phyloP scores from a whole-genome alignment of 75 land plant genomes.

The Azolla pinnata region DNA sequence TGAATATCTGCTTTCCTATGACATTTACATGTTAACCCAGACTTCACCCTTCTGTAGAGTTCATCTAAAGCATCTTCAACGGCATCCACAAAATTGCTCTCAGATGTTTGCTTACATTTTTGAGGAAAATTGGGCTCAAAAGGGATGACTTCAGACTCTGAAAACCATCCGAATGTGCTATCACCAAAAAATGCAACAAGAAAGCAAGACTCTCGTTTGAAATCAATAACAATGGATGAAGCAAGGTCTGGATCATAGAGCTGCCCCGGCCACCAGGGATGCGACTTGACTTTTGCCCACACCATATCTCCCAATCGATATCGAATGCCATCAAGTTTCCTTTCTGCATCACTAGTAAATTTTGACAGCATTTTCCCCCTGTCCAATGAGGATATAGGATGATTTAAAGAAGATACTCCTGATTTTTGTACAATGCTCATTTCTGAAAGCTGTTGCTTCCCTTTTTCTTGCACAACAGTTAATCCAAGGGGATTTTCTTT shows the following conservation, averaged over 20 bases:
- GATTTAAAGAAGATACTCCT: too few species aligned
- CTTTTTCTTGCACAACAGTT: too few species aligned
- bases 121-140: constrained; percentile 42
- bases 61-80: constrained; percentile 71
- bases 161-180: constrained; percentile 74
- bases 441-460: too few species aligned
- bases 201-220: constrained; percentile 38
- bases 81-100: constrained; percentile 42
- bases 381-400: too few species aligned
- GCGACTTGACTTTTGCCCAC: constrained; percentile 76
- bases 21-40: constrained; percentile 45
- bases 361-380: too few species aligned
- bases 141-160: constrained; percentile 51
- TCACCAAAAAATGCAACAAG: constrained; percentile 78
- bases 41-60: constrained; percentile 34
- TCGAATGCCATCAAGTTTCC: constrained; percentile 9
- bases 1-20: background rate
- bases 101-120: constrained; percentile 43
- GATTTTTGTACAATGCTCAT: too few species aligned
- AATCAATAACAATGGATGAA: constrained; percentile 28
- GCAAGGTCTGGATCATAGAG: constrained; percentile 52
- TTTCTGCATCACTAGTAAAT: constrained; percentile 8
- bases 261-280: constrained; percentile 83
- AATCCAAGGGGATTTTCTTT: too few species aligned
- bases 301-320: constrained; percentile 56